Conservation (phyloP, 2,329 filamentous ascomycete species). For the Fusarium sp. region DNA sequence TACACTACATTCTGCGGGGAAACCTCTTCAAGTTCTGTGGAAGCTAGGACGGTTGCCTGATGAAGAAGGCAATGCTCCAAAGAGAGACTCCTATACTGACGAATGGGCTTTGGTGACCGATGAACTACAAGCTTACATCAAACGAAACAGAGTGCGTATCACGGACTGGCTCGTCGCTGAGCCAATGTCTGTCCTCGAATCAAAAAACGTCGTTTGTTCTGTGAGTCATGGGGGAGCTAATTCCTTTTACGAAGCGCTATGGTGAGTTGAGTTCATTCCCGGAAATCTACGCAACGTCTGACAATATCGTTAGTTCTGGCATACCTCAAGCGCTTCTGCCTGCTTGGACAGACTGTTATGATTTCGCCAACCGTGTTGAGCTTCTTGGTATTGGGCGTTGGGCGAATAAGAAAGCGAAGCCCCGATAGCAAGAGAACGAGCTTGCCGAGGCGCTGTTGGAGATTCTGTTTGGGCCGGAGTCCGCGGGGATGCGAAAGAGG, state of each 20-base stretch:
- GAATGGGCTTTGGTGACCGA: neutral
- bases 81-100: neutral
- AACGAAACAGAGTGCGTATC: neutral
- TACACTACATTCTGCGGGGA: accelerated
- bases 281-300: accelerated
- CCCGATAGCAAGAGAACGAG: neutral
- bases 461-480: neutral
- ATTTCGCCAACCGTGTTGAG: neutral
- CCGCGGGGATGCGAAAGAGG: neutral
- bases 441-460: neutral
- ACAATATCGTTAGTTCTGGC: neutral
- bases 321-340: neutral
- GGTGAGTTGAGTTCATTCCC: neutral
- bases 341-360: neutral
- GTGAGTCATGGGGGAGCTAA: neutral
- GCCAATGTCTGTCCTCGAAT: neutral
- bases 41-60: neutral
- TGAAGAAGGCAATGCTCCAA: neutral
- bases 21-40: neutral
- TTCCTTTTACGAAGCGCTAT: neutral
- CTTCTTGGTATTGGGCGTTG: neutral
- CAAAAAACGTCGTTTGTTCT: neutral
- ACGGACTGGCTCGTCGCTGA: neutral
- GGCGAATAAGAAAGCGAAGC: neutral
- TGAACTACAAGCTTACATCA: neutral